Evolutionary conservation across 176 grass and related monocot genomes (phyloP).

Genomic region (Oryza meridionalis): DNA sequence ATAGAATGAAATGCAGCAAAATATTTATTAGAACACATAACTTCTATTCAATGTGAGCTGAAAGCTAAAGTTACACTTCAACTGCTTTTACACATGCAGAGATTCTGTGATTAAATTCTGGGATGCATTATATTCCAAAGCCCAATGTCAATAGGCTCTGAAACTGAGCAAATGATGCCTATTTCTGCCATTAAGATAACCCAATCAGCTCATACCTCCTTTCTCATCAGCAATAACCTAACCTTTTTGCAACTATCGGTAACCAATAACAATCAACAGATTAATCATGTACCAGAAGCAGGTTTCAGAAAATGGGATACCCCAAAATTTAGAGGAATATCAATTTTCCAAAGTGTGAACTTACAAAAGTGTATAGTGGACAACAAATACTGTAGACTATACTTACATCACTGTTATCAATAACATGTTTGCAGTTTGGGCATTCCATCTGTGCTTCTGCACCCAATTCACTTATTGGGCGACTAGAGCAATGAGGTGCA

Average conservation of each 20-base stretch:
- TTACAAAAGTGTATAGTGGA: neutral
- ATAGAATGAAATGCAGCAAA: conserved; percentile 29
- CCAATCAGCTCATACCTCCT: neutral
- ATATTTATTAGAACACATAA: neutral
- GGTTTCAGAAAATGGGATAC: neutral
- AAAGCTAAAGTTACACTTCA: conserved; percentile 10
- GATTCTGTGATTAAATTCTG: conserved; percentile 9
- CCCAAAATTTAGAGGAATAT: conserved; percentile 1
- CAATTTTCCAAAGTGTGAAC: neutral
- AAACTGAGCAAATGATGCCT: neutral
- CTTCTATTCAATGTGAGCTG: neutral
- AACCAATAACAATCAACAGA: neutral
- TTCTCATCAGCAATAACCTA: neutral
- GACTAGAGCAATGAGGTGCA: conserved; percentile 23
- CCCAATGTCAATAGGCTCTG: neutral
- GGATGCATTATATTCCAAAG: neutral
- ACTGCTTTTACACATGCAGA: neutral
- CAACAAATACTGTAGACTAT: neutral
- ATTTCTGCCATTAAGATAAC: neutral
- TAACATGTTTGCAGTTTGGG: conserved; percentile 75
- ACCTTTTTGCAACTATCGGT: neutral
- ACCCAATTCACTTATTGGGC: conserved; percentile 61
- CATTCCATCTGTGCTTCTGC: conserved; percentile 73
- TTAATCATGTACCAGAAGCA: neutral
- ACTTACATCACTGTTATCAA: conserved; percentile 93